A percentile compares a stretch with the other conserved stretches of the same genome.
phyloP scores from a whole-genome alignment of 768 basidiomycete genomes.

The Naganishia vishniacii region DNA sequence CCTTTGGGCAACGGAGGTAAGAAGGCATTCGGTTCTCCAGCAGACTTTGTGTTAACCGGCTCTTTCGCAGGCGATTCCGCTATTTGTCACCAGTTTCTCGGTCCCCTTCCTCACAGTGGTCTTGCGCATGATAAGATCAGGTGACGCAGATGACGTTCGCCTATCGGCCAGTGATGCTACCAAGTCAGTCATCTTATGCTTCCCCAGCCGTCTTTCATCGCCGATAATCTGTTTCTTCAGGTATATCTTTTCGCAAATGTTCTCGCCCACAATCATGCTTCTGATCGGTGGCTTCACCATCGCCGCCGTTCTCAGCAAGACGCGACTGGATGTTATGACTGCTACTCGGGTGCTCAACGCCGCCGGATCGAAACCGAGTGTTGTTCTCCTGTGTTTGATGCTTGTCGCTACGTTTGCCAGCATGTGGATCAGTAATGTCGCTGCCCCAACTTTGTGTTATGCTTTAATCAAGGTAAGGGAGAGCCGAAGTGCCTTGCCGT shows the following conservation, averaged over 20 bases:
- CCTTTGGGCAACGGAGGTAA: slow-evolving; percentile 92
- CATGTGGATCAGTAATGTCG: slow-evolving; percentile 99
- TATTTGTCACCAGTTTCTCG: slow-evolving; percentile 91
- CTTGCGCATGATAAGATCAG: slow-evolving; percentile 68
- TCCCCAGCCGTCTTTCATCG: not conserved
- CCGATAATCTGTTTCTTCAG: slow-evolving; percentile 51
- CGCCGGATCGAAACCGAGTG: slow-evolving; percentile 79
- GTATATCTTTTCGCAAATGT: slow-evolving; percentile 89
- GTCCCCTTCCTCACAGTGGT: slow-evolving; percentile 83
- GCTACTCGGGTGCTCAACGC: slow-evolving; percentile 85
- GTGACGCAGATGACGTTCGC: slow-evolving; percentile 54
- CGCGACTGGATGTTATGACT: slow-evolving; percentile 79
- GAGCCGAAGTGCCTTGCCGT: too few relatives aligned
- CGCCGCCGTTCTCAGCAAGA: slow-evolving; percentile 90
- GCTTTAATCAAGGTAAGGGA: slow-evolving; percentile 84
- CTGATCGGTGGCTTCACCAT: slow-evolving; percentile 97
- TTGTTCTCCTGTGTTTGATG: slow-evolving; percentile 90
- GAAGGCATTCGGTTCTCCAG: slow-evolving; percentile 31
- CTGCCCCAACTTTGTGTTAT: slow-evolving; percentile 94
- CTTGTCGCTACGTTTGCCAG: slow-evolving; percentile 92
- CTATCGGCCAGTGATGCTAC: slow-evolving; percentile 67
- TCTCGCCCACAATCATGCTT: slow-evolving; percentile 96
- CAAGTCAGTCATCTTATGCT: slow-evolving; percentile 53
- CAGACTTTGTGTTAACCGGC: not conserved
- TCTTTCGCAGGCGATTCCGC: slow-evolving; percentile 70